Conservation (phyloP, 306 rosid species). For the Glycine tomentella region DNA sequence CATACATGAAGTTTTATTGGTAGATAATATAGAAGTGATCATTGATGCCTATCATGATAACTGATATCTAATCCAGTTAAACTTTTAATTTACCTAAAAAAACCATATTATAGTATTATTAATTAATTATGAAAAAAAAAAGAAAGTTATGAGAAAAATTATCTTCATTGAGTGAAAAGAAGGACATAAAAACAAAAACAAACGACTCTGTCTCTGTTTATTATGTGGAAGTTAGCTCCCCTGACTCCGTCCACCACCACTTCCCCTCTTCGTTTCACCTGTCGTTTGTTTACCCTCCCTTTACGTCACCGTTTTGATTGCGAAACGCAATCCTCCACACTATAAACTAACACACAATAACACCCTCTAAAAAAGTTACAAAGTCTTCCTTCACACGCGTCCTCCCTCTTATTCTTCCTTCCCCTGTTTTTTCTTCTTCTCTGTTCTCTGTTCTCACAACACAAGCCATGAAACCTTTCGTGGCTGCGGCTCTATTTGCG, state of each 20-base stretch:
- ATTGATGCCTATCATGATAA: too few species aligned
- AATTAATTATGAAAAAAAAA: background rate
- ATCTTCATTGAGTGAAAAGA: background rate
- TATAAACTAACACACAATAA: constrained; percentile 17
- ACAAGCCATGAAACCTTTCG: constrained; percentile 1
- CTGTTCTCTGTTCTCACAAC: background rate
- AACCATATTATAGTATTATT: too few species aligned
- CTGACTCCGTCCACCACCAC: constrained; percentile 60
- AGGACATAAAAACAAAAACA: background rate
- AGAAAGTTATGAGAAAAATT: background rate
- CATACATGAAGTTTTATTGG: too few species aligned
- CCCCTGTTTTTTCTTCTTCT: constrained; percentile 5
- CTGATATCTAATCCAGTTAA: too few species aligned
- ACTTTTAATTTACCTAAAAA: too few species aligned
- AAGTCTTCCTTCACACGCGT: constrained; percentile 38
- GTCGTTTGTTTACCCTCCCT: constrained; percentile 57
- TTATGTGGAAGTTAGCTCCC: constrained; percentile 19
- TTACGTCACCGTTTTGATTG: constrained; percentile 65
- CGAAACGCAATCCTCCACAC: constrained; percentile 53
- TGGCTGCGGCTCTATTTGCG: background rate
- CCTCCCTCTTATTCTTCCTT: constrained; percentile 13
- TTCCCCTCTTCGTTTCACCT: constrained; percentile 42
- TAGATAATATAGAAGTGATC: too few species aligned
- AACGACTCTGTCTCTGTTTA: background rate
- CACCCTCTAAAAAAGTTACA: constrained; percentile 44